Evolutionary conservation across 805 yeast genomes (phyloP), one percentile per base, ranked within the genome.

Genomic region (Spathaspora boniae): DNA sequence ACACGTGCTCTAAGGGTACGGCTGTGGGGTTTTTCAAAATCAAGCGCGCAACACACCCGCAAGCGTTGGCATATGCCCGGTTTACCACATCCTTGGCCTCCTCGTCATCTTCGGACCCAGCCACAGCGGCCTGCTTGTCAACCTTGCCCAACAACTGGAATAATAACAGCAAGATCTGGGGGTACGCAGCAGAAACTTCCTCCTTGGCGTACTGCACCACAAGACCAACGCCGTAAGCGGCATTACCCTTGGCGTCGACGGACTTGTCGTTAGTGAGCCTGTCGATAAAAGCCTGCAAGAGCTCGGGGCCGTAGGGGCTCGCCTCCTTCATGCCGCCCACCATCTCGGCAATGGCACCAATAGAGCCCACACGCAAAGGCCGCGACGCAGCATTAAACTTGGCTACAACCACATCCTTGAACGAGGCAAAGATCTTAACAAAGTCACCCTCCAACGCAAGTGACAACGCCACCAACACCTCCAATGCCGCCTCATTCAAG

Each of bases 21-120:
- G 82, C 74, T 25, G 62, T 65, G 50, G 77, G 79, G 58, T 84
- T 75, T 56, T 82, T 81, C 58, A 86, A 67, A 9, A 85, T 76
- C 85, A 93, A 73, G 64, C 98, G 80, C 12, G 96, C 89, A 39
- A 89, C 95, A 74, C 98, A 93, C 29, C 98, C 98, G 60, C 93
- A 83, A 4, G 96, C 96, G 60, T 93, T 93, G 41, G 98, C 96
- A 48, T 77, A 78, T 5, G 94, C 79, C 67, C 95, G 76, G 64
- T 82, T 81, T 49, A 86, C 76, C 41, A 78, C 82, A 46, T 87
- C 95, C 52, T 74, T 75, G 22, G 86, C 72, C 58, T 84, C 91
- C 46, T 82, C 94, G 43, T 78, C 84, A 34, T 56, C 53, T 33
- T 51, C 52, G 38, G 68, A 77, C 14, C 22, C 36, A n/a, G n/a